These are phyloP conservation scores for Cladorrhinum sp. DNA, from an alignment of 2,329 filamentous ascomycete genomes.

Conservation along the genomic window DNA sequence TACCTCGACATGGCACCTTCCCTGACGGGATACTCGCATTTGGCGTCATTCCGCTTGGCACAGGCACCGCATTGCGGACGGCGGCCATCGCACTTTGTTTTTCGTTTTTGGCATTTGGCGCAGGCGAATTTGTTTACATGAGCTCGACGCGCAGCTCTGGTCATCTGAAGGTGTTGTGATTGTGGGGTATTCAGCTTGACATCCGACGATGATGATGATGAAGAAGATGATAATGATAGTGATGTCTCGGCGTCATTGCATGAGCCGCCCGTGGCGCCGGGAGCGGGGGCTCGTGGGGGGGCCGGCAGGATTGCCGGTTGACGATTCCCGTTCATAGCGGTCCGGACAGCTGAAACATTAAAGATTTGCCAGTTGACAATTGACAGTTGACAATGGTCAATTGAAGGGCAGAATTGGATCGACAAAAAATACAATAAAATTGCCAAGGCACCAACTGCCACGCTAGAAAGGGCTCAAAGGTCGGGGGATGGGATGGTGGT, in stretches of 20 bases:
- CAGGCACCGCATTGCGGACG: slow-evolving; percentile 18
- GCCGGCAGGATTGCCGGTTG: not conserved
- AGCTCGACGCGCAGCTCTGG: not conserved
- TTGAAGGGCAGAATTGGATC: too few species aligned
- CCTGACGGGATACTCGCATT: slow-evolving; percentile 17
- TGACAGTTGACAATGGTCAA: too few species aligned
- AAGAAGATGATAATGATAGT: not conserved
- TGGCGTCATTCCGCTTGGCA: slow-evolving; percentile 6
- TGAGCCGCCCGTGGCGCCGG: not conserved
- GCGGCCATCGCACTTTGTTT: slow-evolving; percentile 16
- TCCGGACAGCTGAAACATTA: too few species aligned
- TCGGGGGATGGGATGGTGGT: not conserved
- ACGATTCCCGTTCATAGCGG: not conserved
- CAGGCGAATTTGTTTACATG: not conserved
- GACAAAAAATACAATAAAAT: not conserved
- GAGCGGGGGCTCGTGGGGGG: not conserved
- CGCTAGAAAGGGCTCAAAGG: not conserved
- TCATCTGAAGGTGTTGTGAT: not conserved
- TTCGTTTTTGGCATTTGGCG: not conserved
- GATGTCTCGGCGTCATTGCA: too few species aligned
- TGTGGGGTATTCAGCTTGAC: not conserved
- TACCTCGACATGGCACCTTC: slow-evolving; percentile 17
- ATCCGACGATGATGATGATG: not conserved
- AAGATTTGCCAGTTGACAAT: too few species aligned
- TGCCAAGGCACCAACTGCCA: not conserved